Base-by-base conservation (phyloP, 2,329 filamentous ascomycete genomes). In the Pseudocercospora fijiensis region DNA sequence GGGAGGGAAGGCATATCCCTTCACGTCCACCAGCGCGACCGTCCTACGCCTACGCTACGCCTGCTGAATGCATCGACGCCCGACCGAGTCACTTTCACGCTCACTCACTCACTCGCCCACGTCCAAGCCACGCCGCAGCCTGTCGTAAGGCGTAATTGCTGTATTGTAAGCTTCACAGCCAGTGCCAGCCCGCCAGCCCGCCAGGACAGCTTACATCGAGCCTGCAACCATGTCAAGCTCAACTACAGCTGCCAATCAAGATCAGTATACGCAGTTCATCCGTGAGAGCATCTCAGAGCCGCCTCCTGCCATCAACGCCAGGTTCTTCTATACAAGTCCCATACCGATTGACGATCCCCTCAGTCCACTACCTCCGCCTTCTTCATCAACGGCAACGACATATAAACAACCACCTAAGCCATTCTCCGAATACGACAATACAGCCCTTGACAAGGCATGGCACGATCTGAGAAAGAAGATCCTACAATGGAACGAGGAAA, bases 281-380 rank as follows among this genome's bases (percentile, higher is more conserved):
- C 76, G 80, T 57, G 76, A 81, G 66, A 74, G 81, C 24, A 70
- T 74, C 28, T 64, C 69, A 56, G 73, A 76, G 33, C 65, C 74
- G 13, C 76, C 76, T 28, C 76, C 76, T 8, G 69, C 76, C 1
- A 67, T 76, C 22, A 60, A 70, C 22, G 75, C 74, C 27, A 71
- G 76, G 37, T 78, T 76, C 70, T 78, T 78, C 72, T 77, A 78
- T 59, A 72, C 74, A 45, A 73, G 71, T 7, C 70, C 72, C 6
- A 66, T 77, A 7, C 71, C 75, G 22, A 76, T 78, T 51, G 76
- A 78, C 65, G 76, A 78, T 65, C 76, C 76, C 20, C 72, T 78
- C n/a, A 76, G 75, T 5, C 74, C 76, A 1, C 63, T 77, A 2
- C 76, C 76, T 11, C 74, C 76, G 11, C 72, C 75, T 10, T 68